These are phyloP conservation scores for Sclerotinia sclerotiorum DNA, from an alignment of 2,329 filamentous ascomycete genomes.

Conservation along the genomic window DNA sequence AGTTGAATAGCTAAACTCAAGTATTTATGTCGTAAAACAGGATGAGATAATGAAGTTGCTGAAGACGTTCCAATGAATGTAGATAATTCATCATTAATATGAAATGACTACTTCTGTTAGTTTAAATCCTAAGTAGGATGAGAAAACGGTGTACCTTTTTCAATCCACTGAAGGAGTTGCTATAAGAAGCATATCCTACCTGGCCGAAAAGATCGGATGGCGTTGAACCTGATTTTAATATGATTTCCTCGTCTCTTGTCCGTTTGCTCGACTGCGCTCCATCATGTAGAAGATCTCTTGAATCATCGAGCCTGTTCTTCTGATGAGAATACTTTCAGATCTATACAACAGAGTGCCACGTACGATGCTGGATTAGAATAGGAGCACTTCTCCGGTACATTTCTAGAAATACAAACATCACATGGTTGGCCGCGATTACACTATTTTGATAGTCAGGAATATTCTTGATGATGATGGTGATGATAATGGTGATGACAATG, in stretches of 20 bases:
- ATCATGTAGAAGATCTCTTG: neutral
- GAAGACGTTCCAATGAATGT: constrained; percentile 10
- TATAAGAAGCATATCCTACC: constrained; percentile 12
- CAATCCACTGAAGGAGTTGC: constrained; percentile 30
- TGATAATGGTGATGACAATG: constrained; percentile 2
- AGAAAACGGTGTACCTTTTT: constrained; percentile 1
- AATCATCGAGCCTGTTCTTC: constrained; percentile 4
- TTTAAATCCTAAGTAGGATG: constrained; percentile 41
- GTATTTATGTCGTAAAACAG: constrained; percentile 16
- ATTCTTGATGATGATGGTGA: neutral
- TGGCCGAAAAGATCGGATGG: constrained; percentile 14
- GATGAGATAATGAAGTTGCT: constrained; percentile 16
- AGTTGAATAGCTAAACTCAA: constrained; percentile 18
- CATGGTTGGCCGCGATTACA: constrained; percentile 24
- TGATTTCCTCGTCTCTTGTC: constrained; percentile 48
- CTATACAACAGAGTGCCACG: constrained; percentile 43
- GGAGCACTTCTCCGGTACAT: constrained; percentile 56
- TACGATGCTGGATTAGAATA: constrained; percentile 54
- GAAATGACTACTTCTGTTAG: constrained; percentile 46
- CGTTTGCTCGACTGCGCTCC: constrained; percentile 42
- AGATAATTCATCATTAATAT: constrained; percentile 37
- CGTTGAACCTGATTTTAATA: constrained; percentile 22
- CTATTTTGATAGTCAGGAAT: neutral
- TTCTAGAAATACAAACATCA: constrained; percentile 34
- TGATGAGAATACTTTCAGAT: neutral